These are phyloP conservation scores for Neopestalotiopsis sp. DNA, from an alignment of 2,329 filamentous ascomycete species.

Conservation along the genomic window DNA sequence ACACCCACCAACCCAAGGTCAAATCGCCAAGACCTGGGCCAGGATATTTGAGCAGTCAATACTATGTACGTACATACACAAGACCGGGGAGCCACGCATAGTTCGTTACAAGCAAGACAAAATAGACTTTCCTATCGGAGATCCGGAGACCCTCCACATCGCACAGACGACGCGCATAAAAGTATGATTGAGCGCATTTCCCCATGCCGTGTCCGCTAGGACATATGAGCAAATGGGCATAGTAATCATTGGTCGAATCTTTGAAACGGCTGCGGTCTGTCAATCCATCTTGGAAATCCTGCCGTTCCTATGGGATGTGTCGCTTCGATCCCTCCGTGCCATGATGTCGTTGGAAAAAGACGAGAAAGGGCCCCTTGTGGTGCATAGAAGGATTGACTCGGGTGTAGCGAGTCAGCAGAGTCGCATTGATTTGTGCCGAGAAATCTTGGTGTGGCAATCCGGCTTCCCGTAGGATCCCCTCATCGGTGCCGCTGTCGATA, in stretches of 20 bases:
- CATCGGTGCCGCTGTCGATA: neutral
- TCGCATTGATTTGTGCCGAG: neutral
- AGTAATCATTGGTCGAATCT: neutral
- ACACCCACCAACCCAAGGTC: too few relatives aligned
- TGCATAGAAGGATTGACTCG: neutral
- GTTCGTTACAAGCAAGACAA: too few relatives aligned
- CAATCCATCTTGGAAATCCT: neutral
- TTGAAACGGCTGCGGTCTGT: neutral
- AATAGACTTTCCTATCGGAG: too few relatives aligned
- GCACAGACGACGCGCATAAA: neutral
- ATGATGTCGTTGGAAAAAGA: neutral
- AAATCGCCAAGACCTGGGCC: too few relatives aligned
- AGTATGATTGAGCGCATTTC: neutral
- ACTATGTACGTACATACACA: too few relatives aligned
- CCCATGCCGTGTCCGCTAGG: neutral
- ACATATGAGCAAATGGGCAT: neutral
- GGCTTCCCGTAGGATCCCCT: neutral
- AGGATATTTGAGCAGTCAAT: too few relatives aligned
- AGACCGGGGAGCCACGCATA: too few relatives aligned
- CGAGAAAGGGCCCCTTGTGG: neutral
- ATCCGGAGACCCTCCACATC: too few relatives aligned
- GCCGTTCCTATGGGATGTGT: neutral
- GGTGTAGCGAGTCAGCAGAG: neutral
- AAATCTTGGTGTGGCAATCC: neutral
- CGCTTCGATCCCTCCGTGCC: neutral